Conservation (phyloP, 169 alveolate species). For the Cyclospora cayetanensis region DNA sequence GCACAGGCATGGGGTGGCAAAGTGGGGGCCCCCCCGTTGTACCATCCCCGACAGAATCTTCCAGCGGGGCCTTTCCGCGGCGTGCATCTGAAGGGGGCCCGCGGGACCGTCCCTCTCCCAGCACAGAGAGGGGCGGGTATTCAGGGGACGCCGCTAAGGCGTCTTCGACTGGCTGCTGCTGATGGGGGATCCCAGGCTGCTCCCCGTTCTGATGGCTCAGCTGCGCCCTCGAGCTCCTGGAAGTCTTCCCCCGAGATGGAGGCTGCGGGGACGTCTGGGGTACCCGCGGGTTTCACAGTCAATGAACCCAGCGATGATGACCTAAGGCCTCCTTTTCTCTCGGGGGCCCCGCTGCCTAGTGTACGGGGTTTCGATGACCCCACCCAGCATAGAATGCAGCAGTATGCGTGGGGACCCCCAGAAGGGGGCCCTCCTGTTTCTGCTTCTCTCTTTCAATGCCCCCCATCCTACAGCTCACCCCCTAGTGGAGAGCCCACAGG, state of each 20-base stretch:
- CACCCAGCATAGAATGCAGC: neutral
- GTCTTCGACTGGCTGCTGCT: neutral
- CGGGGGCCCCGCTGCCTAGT: neutral
- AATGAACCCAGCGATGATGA: conserved; percentile 34
- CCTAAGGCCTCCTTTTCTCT: conserved; percentile 21
- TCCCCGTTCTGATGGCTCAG: conserved; percentile 14
- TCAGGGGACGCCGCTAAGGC: neutral
- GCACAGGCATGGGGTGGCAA: neutral
- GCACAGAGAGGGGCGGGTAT: neutral
- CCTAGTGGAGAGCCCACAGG: neutral
- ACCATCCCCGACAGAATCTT: conserved; percentile 19
- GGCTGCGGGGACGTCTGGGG: neutral
- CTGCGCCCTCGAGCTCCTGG: conserved; percentile 15
- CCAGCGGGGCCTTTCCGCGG: neutral
- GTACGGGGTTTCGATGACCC: neutral
- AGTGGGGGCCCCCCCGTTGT: neutral
- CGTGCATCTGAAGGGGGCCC: neutral
- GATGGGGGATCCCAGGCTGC: conserved; percentile 8
- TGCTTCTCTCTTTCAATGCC: neutral
- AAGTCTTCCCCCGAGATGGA: conserved; percentile 13
- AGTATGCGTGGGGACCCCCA: neutral
- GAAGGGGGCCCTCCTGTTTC: neutral
- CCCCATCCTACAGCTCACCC: neutral
- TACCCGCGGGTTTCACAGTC: conserved; percentile 7
- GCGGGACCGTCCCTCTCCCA: neutral